Evolutionary conservation across 2,329 filamentous ascomycete species (phyloP).

Genomic region (Phialophora expanda): DNA sequence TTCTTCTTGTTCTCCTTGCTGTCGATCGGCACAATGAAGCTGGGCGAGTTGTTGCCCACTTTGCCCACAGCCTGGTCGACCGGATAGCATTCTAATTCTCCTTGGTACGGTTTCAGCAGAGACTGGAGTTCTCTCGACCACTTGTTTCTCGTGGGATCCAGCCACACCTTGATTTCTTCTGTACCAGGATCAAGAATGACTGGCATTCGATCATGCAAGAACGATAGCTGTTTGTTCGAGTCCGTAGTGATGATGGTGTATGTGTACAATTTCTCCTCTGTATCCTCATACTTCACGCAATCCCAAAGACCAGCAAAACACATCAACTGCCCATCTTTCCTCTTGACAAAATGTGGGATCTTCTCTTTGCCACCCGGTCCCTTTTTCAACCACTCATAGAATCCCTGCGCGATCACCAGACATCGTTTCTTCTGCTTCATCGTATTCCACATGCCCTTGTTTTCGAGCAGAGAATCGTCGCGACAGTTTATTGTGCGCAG

Average conservation of each 20-base stretch:
- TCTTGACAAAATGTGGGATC: conserved; percentile 80
- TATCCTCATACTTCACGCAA: conserved; percentile 78
- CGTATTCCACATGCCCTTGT: conserved; percentile 84
- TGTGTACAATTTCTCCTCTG: conserved; percentile 75
- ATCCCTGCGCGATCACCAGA: conserved; percentile 85
- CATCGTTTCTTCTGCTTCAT: conserved; percentile 93
- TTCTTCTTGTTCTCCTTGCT: conserved; percentile 89
- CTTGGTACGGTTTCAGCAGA: conserved; percentile 77
- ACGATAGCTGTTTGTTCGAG: conserved; percentile 79
- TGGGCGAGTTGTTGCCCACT: conserved; percentile 86
- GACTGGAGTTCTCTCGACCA: conserved; percentile 82
- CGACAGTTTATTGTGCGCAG: conserved; percentile 95
- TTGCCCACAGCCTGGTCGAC: conserved; percentile 91
- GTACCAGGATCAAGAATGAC: conserved; percentile 83
- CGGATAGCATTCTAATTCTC: conserved; percentile 81
- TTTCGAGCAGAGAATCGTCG: conserved; percentile 78
- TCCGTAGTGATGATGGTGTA: conserved; percentile 94
- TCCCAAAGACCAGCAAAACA: conserved; percentile 94
- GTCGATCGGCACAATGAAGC: conserved; percentile 80
- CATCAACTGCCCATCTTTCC: conserved; percentile 82
- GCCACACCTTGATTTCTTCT: conserved; percentile 72
- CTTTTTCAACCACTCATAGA: conserved; percentile 94
- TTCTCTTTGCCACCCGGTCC: conserved; percentile 73
- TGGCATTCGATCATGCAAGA: conserved; percentile 94
- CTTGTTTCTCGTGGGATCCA: conserved; percentile 72